These are phyloP conservation scores for Metarhizium sp. DNA, from an alignment of 2,329 filamentous ascomycete species.

Conservation along the genomic window DNA sequence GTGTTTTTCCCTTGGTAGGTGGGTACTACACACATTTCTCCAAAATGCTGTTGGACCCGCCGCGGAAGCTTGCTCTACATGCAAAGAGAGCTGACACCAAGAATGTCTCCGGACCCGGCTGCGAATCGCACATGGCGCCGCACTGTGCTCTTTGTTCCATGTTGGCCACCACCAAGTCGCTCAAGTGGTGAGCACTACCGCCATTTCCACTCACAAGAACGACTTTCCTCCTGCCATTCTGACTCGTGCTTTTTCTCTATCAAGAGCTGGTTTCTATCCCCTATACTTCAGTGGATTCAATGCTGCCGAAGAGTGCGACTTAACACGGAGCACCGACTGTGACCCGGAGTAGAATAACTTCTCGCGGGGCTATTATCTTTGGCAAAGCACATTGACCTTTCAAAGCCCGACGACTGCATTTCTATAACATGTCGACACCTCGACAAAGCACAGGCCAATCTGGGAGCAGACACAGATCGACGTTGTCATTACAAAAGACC, in stretches of 20 bases:
- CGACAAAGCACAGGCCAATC: slow-evolving; percentile 15
- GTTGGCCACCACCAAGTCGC: neutral
- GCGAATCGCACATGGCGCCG: neutral
- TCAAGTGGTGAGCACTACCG: neutral
- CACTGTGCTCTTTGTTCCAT: neutral
- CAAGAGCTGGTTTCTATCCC: neutral
- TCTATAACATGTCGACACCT: slow-evolving; percentile 17
- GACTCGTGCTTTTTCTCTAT: neutral
- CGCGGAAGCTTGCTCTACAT: neutral
- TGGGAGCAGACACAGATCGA: slow-evolving; percentile 46
- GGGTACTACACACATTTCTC: too few species aligned
- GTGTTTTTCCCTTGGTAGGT: neutral
- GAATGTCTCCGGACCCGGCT: neutral
- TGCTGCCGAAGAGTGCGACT: neutral
- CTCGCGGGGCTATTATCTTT: neutral
- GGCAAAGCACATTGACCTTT: neutral
- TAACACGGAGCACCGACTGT: neutral
- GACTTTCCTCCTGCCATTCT: neutral
- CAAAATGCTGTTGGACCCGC: neutral
- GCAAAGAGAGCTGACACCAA: slow-evolving; percentile 13
- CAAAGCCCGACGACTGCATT: neutral
- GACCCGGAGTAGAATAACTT: neutral
- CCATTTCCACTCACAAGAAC: neutral
- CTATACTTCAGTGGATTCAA: neutral
- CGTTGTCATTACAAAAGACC: slow-evolving; percentile 60